Evolutionary conservation across 139 green algal species (phyloP), one percentile per base, ranked within the genome.

Genomic region (Auxenochlorella pyrenoidosa): DNA sequence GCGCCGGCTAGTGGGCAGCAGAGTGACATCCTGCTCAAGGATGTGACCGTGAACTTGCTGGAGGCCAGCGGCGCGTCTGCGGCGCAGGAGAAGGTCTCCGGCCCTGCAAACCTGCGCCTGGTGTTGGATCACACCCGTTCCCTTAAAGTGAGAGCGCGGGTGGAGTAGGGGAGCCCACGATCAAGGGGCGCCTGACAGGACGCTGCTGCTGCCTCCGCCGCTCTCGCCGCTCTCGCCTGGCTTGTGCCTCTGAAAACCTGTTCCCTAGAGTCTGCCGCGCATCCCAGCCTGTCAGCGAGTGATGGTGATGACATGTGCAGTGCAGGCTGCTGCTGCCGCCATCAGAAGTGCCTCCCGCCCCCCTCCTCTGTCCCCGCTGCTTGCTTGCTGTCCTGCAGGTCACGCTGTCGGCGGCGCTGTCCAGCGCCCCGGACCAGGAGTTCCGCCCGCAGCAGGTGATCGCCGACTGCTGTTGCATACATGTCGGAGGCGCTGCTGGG

Each of bases 91-190:
- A 44, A 24, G 36, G 36, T 85, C 28, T 26, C 63, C 12, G 63
- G 60, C 10, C 80, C 82, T 19, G 30, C 66, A 3, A 41, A n/a
- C 12, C 32, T 65, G 43, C 82, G 43, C 30, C 47, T 81, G 24
- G 26, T 32, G 19, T 75, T 88, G 30, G 84, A 88, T 51, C 73
- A 88, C 59, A 83, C 84, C 30, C 72, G 75, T 32, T 83, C 84
- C 13, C 73, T 88, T 19, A 77, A 83, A 73, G 84, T 88, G 73
- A 28, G 59, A 63, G 54, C 54, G 54, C 12, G 2, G 54, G 15
- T 24, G 18, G 15, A 63, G 54, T 22, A 4, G 18, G 15, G 15
- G 16, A 63, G 54, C 13, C 2, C 18, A 8, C 54, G 54, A 63
- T 28, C 54, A 63, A 63, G 47, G 6, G 47, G 10, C 47, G 47